phyloP scores from a whole-genome alignment of 345 rosid genomes.

The Hibiscus mutabilis region DNA sequence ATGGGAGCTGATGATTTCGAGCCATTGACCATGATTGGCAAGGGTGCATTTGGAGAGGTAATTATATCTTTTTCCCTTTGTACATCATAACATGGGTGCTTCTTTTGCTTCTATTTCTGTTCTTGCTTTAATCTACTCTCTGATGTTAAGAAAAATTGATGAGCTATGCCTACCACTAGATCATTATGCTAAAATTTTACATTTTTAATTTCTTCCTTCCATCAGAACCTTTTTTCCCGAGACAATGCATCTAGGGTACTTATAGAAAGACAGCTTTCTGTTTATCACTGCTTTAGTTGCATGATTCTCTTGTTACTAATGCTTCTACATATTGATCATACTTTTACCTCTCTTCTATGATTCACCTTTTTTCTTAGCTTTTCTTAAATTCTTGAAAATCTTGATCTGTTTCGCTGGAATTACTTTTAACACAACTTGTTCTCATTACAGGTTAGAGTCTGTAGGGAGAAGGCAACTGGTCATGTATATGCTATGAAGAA shows the following conservation, averaged over 20 bases:
- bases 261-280: background rate
- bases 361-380: background rate
- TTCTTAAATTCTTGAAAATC: no score
- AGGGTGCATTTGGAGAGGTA: conserved; percentile 99
- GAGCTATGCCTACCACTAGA: background rate
- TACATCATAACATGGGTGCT: background rate
- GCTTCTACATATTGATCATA: background rate
- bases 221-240: background rate
- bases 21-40: conserved; percentile 98
- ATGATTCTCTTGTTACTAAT: background rate
- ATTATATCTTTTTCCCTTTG: background rate
- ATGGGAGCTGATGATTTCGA: conserved; percentile 99
- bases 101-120: background rate
- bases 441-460: background rate
- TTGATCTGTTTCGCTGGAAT: background rate
- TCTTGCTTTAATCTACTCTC: background rate
- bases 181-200: background rate
- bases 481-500: background rate
- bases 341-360: background rate
- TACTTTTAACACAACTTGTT: background rate
- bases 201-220: background rate
- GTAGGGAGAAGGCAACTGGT: background rate
- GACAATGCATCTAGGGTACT: background rate
- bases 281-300: background rate
- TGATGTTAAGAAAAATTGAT: background rate